Percentiles rank a stretch among this genome's conserved stretches.
These are phyloP conservation scores for Porcisia deanei DNA, from an alignment of 208 protist genomes.

Conservation along the genomic window DNA sequence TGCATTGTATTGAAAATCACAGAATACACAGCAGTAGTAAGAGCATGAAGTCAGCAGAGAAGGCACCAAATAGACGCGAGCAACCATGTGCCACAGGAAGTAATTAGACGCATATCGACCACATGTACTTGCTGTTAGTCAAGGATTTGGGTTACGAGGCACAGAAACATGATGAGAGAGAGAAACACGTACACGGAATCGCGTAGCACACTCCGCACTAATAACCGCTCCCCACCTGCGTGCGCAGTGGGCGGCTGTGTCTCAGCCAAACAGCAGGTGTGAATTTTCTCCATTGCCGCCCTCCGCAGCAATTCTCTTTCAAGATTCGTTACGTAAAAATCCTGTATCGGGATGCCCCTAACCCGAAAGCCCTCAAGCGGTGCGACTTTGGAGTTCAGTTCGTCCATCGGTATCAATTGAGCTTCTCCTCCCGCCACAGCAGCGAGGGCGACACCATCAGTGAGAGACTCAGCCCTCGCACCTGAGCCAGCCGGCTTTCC, in stretches of 20 bases:
- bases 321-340: neutral
- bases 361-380: neutral
- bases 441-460: no score
- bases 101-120: neutral
- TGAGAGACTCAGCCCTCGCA: neutral
- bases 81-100: neutral
- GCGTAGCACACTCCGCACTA: neutral
- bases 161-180: neutral
- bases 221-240: neutral
- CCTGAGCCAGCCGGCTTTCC: no score
- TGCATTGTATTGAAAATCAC: neutral
- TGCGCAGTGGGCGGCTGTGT: neutral
- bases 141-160: neutral
- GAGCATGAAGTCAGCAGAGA: constrained; percentile 7
- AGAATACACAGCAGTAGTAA: neutral
- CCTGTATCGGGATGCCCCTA: neutral
- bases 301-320: constrained; percentile 10
- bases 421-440: no score
- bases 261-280: neutral
- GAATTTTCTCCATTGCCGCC: constrained; percentile 3
- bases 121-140: neutral
- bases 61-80: neutral
- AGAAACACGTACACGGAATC: constrained; percentile 1
- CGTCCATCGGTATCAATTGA: neutral
- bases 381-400: neutral